Evolutionary conservation across 352 stramenopile genomes (phyloP).

Genomic region (Globisporangium cystogenes): DNA sequence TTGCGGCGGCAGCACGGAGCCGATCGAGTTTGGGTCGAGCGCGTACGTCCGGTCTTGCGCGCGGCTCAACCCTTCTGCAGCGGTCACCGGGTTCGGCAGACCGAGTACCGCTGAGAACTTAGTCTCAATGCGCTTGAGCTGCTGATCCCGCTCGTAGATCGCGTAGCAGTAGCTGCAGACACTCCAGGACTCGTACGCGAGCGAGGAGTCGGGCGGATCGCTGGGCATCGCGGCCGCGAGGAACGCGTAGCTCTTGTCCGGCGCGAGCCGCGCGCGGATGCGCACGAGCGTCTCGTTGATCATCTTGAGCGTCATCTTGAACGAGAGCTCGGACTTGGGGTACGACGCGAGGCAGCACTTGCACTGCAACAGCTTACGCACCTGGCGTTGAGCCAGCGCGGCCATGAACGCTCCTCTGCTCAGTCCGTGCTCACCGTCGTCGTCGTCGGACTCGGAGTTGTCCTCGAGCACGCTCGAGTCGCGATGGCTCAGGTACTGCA

Average conservation of each 20-base stretch:
- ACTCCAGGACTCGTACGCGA: slow-evolving; percentile 83
- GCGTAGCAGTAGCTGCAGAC: slow-evolving; percentile 83
- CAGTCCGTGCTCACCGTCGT: slow-evolving; percentile 8
- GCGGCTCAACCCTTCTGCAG: slow-evolving; percentile 36
- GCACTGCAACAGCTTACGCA: slow-evolving; percentile 69
- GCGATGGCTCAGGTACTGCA: slow-evolving; percentile 56
- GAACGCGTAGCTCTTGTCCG: slow-evolving; percentile 46
- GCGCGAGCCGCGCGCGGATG: slow-evolving; percentile 44
- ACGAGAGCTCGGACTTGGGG: slow-evolving; percentile 65
- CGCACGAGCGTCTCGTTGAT: slow-evolving; percentile 77
- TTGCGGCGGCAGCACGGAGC: slow-evolving; percentile 44
- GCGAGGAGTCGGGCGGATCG: slow-evolving; percentile 38
- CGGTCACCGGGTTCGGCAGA: slow-evolving; percentile 25
- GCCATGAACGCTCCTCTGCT: slow-evolving; percentile 2
- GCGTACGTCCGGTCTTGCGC: slow-evolving; percentile 38
- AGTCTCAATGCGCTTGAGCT: slow-evolving; percentile 59
- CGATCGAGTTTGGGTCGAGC: slow-evolving; percentile 36
- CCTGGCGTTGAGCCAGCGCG: slow-evolving; percentile 45
- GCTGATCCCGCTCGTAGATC: slow-evolving; percentile 80
- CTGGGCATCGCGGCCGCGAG: slow-evolving; percentile 34
- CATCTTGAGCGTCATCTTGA: slow-evolving; percentile 89
- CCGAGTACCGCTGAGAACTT: slow-evolving; percentile 56
- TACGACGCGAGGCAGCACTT: slow-evolving; percentile 77
- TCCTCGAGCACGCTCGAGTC: slow-evolving; percentile 65
- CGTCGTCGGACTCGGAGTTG: slow-evolving; percentile 43